Evolutionary conservation across 768 basidiomycete genomes (phyloP).

Genomic region (Boletus vermiculosoides): DNA sequence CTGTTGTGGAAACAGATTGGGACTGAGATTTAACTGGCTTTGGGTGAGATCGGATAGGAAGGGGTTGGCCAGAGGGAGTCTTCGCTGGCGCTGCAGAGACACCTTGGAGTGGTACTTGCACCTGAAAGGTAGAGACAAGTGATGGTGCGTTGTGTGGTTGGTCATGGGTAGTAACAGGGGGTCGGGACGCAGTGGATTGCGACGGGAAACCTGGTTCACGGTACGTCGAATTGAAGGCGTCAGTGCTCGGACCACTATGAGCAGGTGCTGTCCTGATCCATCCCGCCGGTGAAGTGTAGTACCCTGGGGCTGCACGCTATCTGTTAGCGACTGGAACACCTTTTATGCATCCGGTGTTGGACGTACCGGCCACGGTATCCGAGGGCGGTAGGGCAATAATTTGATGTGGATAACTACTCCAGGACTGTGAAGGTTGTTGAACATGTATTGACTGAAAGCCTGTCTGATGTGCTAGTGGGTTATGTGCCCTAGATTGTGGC

Average conservation of each 20-base stretch:
- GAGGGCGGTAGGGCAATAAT: background rate
- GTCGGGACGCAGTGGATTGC: slow-evolving; percentile 1
- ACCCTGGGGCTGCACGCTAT: background rate
- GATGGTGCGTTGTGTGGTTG: slow-evolving; percentile 1
- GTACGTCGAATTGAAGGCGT: background rate
- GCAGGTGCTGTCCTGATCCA: background rate
- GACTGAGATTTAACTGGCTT: background rate
- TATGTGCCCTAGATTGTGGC: slow-evolving; percentile 1
- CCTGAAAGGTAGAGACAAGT: background rate
- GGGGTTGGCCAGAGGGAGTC: background rate
- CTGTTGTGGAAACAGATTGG: background rate
- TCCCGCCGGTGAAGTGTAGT: slow-evolving; percentile 4
- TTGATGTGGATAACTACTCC: slow-evolving; percentile 13
- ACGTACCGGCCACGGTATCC: slow-evolving; percentile 11
- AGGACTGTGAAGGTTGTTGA: slow-evolving; percentile 10
- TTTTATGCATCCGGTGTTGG: background rate
- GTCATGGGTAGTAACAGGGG: background rate
- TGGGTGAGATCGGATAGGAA: background rate
- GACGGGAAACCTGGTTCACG: background rate
- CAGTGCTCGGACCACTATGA: background rate
- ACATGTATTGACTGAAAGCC: slow-evolving; percentile 2
- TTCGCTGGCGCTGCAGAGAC: background rate
- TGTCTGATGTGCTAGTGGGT: background rate
- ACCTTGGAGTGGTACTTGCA: slow-evolving; percentile 4
- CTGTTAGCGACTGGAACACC: background rate